Evolutionary conservation across 139 green algal genomes (phyloP).

Genomic region (Parachlorella kessleri): DNA sequence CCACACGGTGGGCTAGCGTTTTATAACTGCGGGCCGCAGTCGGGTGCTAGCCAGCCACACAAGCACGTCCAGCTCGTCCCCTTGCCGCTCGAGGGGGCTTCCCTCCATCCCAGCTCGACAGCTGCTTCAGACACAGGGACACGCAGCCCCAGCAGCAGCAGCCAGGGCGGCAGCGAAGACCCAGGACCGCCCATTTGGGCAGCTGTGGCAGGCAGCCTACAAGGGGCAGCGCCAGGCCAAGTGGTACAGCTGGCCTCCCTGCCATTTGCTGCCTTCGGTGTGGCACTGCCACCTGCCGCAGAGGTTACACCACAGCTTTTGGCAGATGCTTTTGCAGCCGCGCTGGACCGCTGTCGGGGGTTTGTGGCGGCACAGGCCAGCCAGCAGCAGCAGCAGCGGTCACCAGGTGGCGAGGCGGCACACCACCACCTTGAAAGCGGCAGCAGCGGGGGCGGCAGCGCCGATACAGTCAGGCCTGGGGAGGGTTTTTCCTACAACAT

Average conservation of each 20-base stretch:
- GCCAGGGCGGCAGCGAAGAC: not conserved
- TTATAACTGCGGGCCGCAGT: constrained; percentile 80
- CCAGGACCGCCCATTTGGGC: constrained; percentile 7
- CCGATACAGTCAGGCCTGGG: too few relatives aligned
- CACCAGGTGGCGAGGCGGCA: too few relatives aligned
- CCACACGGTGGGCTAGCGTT: constrained; percentile 75
- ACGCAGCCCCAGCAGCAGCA: not conserved
- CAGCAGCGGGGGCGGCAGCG: too few relatives aligned
- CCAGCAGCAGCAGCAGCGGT: too few relatives aligned
- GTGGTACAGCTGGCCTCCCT: constrained; percentile 28
- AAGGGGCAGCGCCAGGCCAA: not conserved
- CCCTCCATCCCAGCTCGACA: too few relatives aligned
- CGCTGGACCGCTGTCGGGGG: not conserved
- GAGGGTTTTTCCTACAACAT: constrained; percentile 26
- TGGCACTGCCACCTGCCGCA: not conserved
- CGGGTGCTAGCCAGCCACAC: constrained; percentile 82
- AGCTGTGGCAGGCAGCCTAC: not conserved
- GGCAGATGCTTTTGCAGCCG: not conserved
- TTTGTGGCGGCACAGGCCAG: constrained; percentile 3
- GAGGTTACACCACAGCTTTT: not conserved
- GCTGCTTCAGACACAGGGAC: too few relatives aligned
- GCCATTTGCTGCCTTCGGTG: constrained; percentile 42
- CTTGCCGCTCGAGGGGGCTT: constrained; percentile 42
- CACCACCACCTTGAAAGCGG: too few relatives aligned
- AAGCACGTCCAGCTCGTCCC: constrained; percentile 84